Evolutionary conservation across 768 basidiomycete genomes (phyloP), one percentile per base, ranked within the genome.

Genomic region (Rhizopogon salebrosus): DNA sequence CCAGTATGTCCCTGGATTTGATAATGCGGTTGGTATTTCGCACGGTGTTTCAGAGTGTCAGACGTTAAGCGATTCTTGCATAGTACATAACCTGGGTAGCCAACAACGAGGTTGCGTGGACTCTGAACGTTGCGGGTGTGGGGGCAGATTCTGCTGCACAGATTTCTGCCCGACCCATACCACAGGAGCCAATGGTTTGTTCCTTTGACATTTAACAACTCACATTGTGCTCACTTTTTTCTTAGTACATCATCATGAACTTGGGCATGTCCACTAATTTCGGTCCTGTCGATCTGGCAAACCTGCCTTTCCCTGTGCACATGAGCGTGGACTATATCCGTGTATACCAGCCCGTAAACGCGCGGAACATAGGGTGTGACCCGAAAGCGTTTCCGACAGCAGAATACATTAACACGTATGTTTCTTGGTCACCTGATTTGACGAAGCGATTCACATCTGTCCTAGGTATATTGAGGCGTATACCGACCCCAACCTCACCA

Each of bases 71-170:
- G 18, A 29, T 5, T 14, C 22, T 39, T 20, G 48, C 35, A 31
- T 53, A 86, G 84, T 95, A 94, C 62, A 91, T 95, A 59, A 80
- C 89, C 3, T 95, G 93, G 93, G 73, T 94, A 53, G 77, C 82
- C 52, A 75, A 85, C 59, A 80, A 81, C 64, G 73, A 81, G 58
- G 62, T 77, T 23, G 71, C 85, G 8, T 94, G 93, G 93, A 91
- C 87, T 4, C 63, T 95, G 51, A 77, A 80, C 48, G 86, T 75
- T 20, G 75, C 79, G 3, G 90, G 85, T 1, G 65, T 94, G 65
- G 87, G 72, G 0, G 72, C 86, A 9, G 84, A 95, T 64, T 29
- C 74, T 4, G 60, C 62, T 31, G 80, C 79, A 1, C 62, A 87
- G 53, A 85, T 95, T 34, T 77, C 80, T 14, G 72, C 75, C 24